Base-by-base conservation (phyloP, 768 basidiomycete species). In the Lyophyllum shimeji region DNA sequence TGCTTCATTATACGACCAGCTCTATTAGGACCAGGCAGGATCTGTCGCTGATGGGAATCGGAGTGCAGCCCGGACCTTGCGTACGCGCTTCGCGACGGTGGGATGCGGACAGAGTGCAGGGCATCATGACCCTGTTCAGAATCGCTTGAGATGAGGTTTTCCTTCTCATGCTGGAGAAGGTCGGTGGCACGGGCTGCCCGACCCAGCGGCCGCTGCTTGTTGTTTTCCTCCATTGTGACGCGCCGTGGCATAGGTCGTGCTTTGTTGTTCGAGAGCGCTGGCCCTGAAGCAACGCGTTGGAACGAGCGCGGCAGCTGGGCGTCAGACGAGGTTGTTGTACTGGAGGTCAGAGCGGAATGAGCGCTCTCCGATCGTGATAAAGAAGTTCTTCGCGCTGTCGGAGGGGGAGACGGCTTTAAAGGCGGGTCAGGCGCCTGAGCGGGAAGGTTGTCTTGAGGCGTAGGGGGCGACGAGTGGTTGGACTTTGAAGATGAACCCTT, bases 291-390 rank as follows among this genome's bases (percentile, higher is more conserved):
- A 37, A 83, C 79, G 58, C 90, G 86, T 58, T 84, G 81, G 63
- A 91, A 85, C 6, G 82, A 82, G 48, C 89, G 79, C 9, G 72
- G 64, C 6, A 68, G 60, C 50, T 69, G 69, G n/a, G 63, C 71
- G 51, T 68, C 61, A 43, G 63, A 27, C 39, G 65, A 37, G 15
- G 53, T 51, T 21, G 65, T 44, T 46, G 61, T 58, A 55, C 63
- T 60, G 52, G 72, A 56, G 64, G 67, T 58, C n/a, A 79, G 73
- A 7, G 75, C 66, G n/a, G 82, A 71, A 60, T 81, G 80, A 27
- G 82, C 78, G 63, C 82, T 86, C 65, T 90, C 87, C 39, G 87
- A 86, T 44, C 84, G 84, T 4, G 86, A 81, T 25, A 90, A 76
- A 0, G 86, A 81, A 18, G 74, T 66, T 52, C 83, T 78, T 48